Conservation (phyloP, 176 grass and related monocot genomes). For the Leersia perrieri region DNA sequence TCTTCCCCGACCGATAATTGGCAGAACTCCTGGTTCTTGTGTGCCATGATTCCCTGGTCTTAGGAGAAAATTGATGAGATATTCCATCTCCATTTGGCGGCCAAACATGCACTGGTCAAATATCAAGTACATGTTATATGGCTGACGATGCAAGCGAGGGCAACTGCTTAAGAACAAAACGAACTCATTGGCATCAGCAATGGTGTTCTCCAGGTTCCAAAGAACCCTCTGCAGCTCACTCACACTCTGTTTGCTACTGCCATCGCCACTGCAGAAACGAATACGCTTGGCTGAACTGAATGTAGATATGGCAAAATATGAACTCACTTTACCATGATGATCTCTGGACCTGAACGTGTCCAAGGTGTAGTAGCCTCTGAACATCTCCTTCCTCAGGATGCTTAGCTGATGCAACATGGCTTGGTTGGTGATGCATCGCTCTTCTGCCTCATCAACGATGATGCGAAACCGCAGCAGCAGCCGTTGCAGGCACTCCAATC, state of each 20-base stretch:
- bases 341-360: neutral
- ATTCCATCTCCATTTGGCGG: neutral
- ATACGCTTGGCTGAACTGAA: neutral
- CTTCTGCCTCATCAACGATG: neutral
- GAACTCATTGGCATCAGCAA: neutral
- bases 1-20: neutral
- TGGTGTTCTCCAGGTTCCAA: neutral
- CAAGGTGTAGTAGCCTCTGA: neutral
- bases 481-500: neutral
- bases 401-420: neutral
- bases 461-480: neutral
- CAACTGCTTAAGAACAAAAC: neutral
- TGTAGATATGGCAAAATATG: neutral
- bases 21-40: neutral
- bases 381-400: neutral
- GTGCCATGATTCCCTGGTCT: neutral
- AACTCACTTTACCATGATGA: neutral
- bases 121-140: neutral
- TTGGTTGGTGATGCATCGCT: neutral
- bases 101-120: constrained; percentile 13
- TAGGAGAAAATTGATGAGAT: neutral
- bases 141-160: neutral
- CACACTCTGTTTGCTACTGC: too few species aligned
- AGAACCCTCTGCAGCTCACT: neutral
- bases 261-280: neutral